Evolutionary conservation across 2,329 filamentous ascomycete species (phyloP), one percentile per base, ranked within the genome.

Genomic region (Aspergillus amoenus): DNA sequence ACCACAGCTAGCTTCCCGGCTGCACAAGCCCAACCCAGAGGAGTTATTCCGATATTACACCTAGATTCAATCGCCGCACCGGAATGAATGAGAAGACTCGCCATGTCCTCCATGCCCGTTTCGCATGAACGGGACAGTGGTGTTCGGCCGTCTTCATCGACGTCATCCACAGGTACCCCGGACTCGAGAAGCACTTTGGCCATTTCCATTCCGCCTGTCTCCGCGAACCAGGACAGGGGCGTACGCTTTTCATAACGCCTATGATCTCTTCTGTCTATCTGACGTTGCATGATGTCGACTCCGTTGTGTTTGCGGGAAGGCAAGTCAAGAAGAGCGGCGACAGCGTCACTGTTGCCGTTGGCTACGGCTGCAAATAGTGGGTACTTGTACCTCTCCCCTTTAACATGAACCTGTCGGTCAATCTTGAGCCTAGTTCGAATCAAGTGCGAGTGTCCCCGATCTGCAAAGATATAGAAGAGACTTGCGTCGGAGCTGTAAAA

Each of bases 351-450:
- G 4, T 41, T 5, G 6, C 47, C 3, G 22, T 40, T 59, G 17
- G 61, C 57, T 8, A 65, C n/a, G 17, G 58, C 61, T n/a, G 63
- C 64, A 56, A 65, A 66, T 4, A 66, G 8, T 3, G 64, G 57
- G 13, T 63, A 64, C 1, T 30, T 27, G 17, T 64, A 61, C 45
- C 52, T 55, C 24, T 61, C 64, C 2, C 44, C 18, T 18, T 18
- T 18, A 18, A 18, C 18, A 18, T 18, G 18, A 2, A 18, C 18
- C 18, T 18, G 18, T 2, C 18, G 18, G 18, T 18, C 18, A 18
- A 18, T 2, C 18, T 32, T 54, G 6, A 57, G 37, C 17, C 27
- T 49, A n/a, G 40, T 46, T 4, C 52, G 54, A 24, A 64, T 53
- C 11, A 64, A 56, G 3, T 61, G 32, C 0, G 61, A 17, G 12